Percentiles rank a stretch among this genome's conserved stretches.
Evolutionary conservation across 148 eudicot genomes (phyloP).

Genomic region (Hydrangea macrophylla): DNA sequence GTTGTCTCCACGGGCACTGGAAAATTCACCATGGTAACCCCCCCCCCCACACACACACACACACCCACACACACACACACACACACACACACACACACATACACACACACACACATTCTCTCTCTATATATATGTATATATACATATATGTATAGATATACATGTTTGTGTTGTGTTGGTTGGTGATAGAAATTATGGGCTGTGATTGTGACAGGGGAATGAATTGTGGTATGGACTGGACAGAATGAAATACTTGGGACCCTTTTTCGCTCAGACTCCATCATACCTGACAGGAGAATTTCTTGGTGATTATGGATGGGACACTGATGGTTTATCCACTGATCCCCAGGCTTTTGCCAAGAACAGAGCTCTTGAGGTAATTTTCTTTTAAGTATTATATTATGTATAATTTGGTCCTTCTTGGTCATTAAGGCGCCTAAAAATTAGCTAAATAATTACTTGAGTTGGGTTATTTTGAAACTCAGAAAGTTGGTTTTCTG

Average conservation of each 20-base stretch:
- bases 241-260: slow-evolving; percentile 83
- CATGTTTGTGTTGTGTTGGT: neutral
- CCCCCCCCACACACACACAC: too few relatives aligned
- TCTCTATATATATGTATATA: neutral
- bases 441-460: too few relatives aligned
- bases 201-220: slow-evolving; percentile 56
- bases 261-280: slow-evolving; percentile 93
- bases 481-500: too few relatives aligned
- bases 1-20: slow-evolving; percentile 59
- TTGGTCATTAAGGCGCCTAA: too few relatives aligned
- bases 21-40: slow-evolving; percentile 64
- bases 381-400: too few relatives aligned
- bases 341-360: slow-evolving; percentile 92
- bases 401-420: too few relatives aligned
- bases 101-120: too few relatives aligned
- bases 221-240: slow-evolving; percentile 95
- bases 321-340: slow-evolving; percentile 91
- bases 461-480: too few relatives aligned
- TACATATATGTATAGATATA: too few relatives aligned
- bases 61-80: too few relatives aligned
- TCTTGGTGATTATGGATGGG: slow-evolving; percentile 96
- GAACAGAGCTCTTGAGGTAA: slow-evolving; percentile 96
- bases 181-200: too few relatives aligned
- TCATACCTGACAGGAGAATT: slow-evolving; percentile 83
- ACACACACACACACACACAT: too few relatives aligned